Conservation (phyloP, 2,329 filamentous ascomycete species). For the Malbranchea cinnamomea region DNA sequence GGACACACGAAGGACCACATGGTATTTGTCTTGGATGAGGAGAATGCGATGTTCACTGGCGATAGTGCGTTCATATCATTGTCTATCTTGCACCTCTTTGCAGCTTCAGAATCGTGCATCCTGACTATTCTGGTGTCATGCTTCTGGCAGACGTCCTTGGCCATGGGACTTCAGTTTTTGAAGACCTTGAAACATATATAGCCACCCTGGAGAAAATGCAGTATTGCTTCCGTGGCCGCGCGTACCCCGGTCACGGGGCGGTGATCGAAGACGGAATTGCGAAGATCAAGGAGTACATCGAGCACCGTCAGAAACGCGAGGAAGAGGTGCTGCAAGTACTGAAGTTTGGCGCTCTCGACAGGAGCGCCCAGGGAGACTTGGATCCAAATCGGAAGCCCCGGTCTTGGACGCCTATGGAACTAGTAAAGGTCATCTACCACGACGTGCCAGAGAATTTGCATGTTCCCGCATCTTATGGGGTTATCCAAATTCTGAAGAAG, state of each 20-base stretch:
- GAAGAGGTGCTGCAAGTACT: slow-evolving; percentile 57
- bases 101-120: no score
- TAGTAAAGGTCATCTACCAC: slow-evolving; percentile 73
- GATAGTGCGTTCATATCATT: no score
- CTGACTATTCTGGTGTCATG: no score
- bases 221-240: slow-evolving; percentile 38
- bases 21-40: slow-evolving; percentile 54
- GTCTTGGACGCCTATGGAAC: slow-evolving; percentile 54
- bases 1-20: slow-evolving; percentile 66
- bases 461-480: slow-evolving; percentile 56
- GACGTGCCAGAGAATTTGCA: slow-evolving; percentile 64
- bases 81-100: no score
- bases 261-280: slow-evolving; percentile 55
- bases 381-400: slow-evolving; percentile 16
- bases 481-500: slow-evolving; percentile 67
- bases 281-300: slow-evolving; percentile 68
- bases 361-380: slow-evolving; percentile 9
- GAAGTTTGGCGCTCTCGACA: slow-evolving; percentile 24
- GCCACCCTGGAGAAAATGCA: slow-evolving; percentile 29
- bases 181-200: slow-evolving; percentile 27
- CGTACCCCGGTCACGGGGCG: slow-evolving; percentile 78
- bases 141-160: no score
- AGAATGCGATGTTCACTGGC: slow-evolving; percentile 64
- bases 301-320: slow-evolving; percentile 68
- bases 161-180: slow-evolving; percentile 30